Conservation (phyloP, 805 yeast genomes). For the Kodamaea jinghongensis region DNA sequence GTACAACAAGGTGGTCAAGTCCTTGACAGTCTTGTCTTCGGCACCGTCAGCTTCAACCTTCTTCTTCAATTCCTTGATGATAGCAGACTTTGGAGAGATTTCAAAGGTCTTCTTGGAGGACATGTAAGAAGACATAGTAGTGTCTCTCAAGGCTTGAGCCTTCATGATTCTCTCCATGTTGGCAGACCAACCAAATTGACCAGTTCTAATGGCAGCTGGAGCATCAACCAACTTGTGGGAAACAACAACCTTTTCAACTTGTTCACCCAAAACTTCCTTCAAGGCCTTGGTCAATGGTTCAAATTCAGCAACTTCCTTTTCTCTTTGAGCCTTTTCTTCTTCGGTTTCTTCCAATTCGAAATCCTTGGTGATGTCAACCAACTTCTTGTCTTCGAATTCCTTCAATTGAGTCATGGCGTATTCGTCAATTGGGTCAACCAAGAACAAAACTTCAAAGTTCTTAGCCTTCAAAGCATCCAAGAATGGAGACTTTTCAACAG, state of each 20-base stretch:
- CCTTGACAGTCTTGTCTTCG: conserved; percentile 97
- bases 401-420: conserved; percentile 98
- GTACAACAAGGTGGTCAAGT: conserved; percentile 90
- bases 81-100: conserved; percentile 94
- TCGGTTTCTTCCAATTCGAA: conserved; percentile 98
- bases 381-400: conserved; percentile 98
- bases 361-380: conserved; percentile 98
- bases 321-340: conserved; percentile 94
- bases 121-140: conserved; percentile 99
- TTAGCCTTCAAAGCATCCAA: conserved; percentile 97
- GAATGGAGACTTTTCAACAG: conserved; percentile 99
- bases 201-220: conserved; percentile 99
- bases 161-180: conserved; percentile 99
- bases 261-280: conserved; percentile 96
- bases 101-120: conserved; percentile 98
- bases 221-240: conserved; percentile 96
- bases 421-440: conserved; percentile 99
- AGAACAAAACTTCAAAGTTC: conserved; percentile 95
- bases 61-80: conserved; percentile 91
- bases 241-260: conserved; percentile 98
- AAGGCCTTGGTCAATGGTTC: conserved; percentile 94
- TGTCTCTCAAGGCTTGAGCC: conserved; percentile 99
- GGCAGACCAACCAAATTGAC: conserved; percentile 99
- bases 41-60: conserved; percentile 98
- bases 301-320: conserved; percentile 85